These are phyloP conservation scores for Aspergillus sp. DNA, from an alignment of 2,329 filamentous ascomycete genomes.

Conservation along the genomic window DNA sequence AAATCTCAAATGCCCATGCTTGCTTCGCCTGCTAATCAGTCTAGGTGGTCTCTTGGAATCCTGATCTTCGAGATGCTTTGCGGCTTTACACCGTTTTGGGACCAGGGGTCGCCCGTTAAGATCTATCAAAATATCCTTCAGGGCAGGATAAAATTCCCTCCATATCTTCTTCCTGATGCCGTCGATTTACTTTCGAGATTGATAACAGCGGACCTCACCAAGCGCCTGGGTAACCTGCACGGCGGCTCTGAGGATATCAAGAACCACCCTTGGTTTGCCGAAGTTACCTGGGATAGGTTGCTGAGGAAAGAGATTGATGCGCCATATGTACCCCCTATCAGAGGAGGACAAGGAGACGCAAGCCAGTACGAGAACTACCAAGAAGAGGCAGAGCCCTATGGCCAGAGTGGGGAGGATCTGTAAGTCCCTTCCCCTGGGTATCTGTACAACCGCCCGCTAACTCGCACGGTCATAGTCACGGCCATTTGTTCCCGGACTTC, in stretches of 20 bases:
- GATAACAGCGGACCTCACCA: slow-evolving; percentile 93
- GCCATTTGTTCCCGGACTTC: slow-evolving; percentile 77
- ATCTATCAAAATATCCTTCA: slow-evolving; percentile 99
- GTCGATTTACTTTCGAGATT: slow-evolving; percentile 90
- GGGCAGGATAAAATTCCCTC: slow-evolving; percentile 93
- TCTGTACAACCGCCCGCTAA: slow-evolving; percentile 4
- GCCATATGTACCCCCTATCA: slow-evolving; percentile 93
- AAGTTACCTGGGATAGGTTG: slow-evolving; percentile 96
- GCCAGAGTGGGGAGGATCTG: slow-evolving; percentile 78
- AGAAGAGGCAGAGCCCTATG: slow-evolving; percentile 94
- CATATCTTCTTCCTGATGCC: slow-evolving; percentile 92
- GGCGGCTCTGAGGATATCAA: slow-evolving; percentile 91
- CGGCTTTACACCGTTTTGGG: slow-evolving; percentile 99
- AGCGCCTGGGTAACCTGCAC: slow-evolving; percentile 91
- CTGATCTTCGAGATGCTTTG: slow-evolving; percentile 99
- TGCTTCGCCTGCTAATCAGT: slow-evolving; percentile 10
- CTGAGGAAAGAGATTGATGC: slow-evolving; percentile 97
- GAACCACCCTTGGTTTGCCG: slow-evolving; percentile 92
- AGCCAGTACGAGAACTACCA: slow-evolving; percentile 98
- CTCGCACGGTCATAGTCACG: slow-evolving; percentile 59
- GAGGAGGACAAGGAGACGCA: slow-evolving; percentile 90
- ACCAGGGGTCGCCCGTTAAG: slow-evolving; percentile 95
- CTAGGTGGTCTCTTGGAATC: slow-evolving; percentile 96
- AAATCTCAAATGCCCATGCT: slow-evolving; percentile 42
- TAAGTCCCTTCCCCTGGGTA: slow-evolving; percentile 58